Base-by-base conservation (phyloP, 805 yeast genomes). In the Candida manassasensis region DNA sequence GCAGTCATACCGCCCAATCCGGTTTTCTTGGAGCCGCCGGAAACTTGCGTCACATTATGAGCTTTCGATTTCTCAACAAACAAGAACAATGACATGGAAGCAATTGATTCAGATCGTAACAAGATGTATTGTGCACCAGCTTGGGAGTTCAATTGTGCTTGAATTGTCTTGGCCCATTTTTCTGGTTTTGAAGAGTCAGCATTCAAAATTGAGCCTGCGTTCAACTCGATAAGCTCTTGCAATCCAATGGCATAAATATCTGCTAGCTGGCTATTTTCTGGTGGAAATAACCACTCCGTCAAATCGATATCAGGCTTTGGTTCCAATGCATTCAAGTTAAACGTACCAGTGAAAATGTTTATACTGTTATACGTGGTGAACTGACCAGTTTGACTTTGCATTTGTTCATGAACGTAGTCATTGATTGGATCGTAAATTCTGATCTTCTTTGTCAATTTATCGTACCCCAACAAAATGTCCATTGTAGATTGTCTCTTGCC, bases 1-100 rank as follows among this genome's bases (percentile, higher is more conserved):
- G 97, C 98, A 0, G 97, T 78, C 64, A 93, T 90, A 29, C 98
- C 98, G 25, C 97, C 96, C 36, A 93, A 66, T 0, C 97, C 98
- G 0, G 97, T 90, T 59, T 90, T 90, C 50, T 89, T 90, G 9
- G 84, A 75, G n/a, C 89, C 75, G n/a, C 97, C 97, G 47, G 88
- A 89, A 4, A 93, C 96, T 50, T 83, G 81, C 10, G 85, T 84
- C 3, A 93, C 79, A 27, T 59, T 39, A 18, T 38, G 36, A 16
- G 52, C 51, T 34, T 50, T 44, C 6, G 42, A 48, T 28, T 47
- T 51, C 40, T 73, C 75, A 4, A 78, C 86, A 54, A 81, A 82
- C 33, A 84, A 68, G 29, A 82, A 62, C 21, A 84, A 61, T 16
- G 82, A 51, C 50, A 84, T 64, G 0, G 90, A 82, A 0, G 89